These are phyloP conservation scores for Trichoderma sp. DNA, from an alignment of 2,329 filamentous ascomycete genomes.

Conservation along the genomic window DNA sequence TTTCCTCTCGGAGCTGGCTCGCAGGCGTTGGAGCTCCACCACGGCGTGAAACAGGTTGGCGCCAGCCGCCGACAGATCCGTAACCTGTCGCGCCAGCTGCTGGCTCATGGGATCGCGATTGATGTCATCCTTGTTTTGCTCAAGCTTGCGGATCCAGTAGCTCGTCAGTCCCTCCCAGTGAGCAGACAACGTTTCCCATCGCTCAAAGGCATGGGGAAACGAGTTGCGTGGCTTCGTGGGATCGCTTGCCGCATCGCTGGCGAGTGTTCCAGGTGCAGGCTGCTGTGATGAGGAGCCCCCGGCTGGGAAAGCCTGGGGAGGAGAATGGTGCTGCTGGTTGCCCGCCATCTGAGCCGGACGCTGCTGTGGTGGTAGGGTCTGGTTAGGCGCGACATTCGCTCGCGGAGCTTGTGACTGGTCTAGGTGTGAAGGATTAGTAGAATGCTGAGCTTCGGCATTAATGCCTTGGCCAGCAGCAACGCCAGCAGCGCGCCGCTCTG, in stretches of 20 bases:
- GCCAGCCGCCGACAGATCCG: slow-evolving; percentile 93
- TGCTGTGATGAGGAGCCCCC: slow-evolving; percentile 25
- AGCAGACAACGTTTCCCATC: slow-evolving; percentile 95
- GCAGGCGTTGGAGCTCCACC: slow-evolving; percentile 89
- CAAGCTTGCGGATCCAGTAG: slow-evolving; percentile 92
- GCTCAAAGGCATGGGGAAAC: slow-evolving; percentile 95
- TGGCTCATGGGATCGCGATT: slow-evolving; percentile 79
- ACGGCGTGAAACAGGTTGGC: slow-evolving; percentile 98
- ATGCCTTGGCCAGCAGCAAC: slow-evolving; percentile 43
- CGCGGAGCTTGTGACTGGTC: slow-evolving; percentile 30
- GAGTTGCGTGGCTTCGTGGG: slow-evolving; percentile 59
- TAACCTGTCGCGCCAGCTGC: slow-evolving; percentile 90
- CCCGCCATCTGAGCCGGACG: slow-evolving; percentile 20
- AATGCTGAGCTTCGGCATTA: slow-evolving; percentile 34
- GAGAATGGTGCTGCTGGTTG: slow-evolving; percentile 14
- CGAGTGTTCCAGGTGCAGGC: slow-evolving; percentile 24
- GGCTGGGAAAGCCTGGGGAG: slow-evolving; percentile 16
- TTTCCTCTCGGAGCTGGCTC: slow-evolving; percentile 93
- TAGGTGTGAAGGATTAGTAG: slow-evolving; percentile 38
- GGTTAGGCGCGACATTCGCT: slow-evolving; percentile 18
- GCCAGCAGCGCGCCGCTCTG: slow-evolving; percentile 61
- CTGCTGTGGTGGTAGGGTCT: slow-evolving; percentile 29
- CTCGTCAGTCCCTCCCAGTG: slow-evolving; percentile 98
- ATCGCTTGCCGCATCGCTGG: slow-evolving; percentile 26
- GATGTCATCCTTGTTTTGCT: slow-evolving; percentile 86